These are phyloP conservation scores for Macrophomina phaseolina DNA, from an alignment of 2,329 filamentous ascomycete genomes.

Conservation along the genomic window DNA sequence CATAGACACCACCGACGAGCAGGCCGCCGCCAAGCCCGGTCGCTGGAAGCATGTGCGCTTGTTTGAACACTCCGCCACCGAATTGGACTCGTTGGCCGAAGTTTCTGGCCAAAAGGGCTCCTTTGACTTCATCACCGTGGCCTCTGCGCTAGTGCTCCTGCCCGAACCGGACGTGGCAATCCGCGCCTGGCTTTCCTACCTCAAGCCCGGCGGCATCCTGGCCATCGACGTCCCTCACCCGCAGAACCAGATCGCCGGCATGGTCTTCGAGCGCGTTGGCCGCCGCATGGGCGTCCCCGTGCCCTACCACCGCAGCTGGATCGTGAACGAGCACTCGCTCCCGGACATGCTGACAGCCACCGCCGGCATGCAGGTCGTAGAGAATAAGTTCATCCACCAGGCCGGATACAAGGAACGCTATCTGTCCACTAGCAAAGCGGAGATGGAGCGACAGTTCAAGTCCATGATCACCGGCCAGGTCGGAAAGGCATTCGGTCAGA, in stretches of 20 bases:
- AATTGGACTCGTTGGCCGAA: constrained; percentile 35
- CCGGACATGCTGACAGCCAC: constrained; percentile 34
- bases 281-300: constrained; percentile 40
- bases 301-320: constrained; percentile 46
- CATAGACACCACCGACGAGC: constrained; percentile 32
- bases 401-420: constrained; percentile 2
- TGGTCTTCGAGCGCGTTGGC: constrained; percentile 46
- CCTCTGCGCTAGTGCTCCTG: constrained; percentile 50
- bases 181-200: constrained; percentile 44
- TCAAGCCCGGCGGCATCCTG: constrained; percentile 49
- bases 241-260: constrained; percentile 43
- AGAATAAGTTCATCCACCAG: neutral
- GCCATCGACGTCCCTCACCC: constrained; percentile 49
- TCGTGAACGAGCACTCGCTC: constrained; percentile 40
- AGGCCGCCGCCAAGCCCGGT: constrained; percentile 27
- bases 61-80: constrained; percentile 45
- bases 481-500: constrained; percentile 9
- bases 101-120: constrained; percentile 35
- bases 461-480: constrained; percentile 5
- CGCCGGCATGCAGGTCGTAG: neutral
- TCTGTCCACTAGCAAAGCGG: neutral
- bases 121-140: constrained; percentile 47
- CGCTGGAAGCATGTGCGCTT: constrained; percentile 43
- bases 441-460: constrained; percentile 9
- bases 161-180: constrained; percentile 45